Percentiles rank a stretch among this genome's conserved stretches.
phyloP scores from a whole-genome alignment of 352 stramenopile species.

The Globisporangium cederbergense region DNA sequence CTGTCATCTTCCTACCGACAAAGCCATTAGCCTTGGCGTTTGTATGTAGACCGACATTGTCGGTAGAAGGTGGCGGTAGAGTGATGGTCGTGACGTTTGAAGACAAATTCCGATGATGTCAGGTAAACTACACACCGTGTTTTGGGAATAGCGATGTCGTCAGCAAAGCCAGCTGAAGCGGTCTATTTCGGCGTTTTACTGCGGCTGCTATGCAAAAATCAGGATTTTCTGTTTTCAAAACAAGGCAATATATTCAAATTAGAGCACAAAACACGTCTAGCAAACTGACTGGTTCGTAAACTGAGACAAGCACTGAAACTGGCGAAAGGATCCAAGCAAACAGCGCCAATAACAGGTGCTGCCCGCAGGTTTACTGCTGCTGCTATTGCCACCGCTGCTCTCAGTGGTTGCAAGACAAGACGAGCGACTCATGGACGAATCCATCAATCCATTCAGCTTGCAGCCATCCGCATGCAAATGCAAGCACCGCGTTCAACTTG shows the following conservation, averaged over 20 bases:
- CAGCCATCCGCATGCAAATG: not conserved
- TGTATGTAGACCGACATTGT: slow-evolving; percentile 3
- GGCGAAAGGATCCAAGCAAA: slow-evolving; percentile 1
- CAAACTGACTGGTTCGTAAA: not conserved
- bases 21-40: not conserved
- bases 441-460: not conserved
- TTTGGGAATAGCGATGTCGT: not conserved
- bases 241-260: not conserved
- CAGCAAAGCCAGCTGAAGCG: not conserved
- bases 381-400: not conserved
- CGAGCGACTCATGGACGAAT: not conserved
- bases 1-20: slow-evolving; percentile 1
- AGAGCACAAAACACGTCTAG: not conserved
- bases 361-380: not conserved
- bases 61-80: not conserved
- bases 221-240: not conserved
- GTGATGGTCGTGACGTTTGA: slow-evolving; percentile 4
- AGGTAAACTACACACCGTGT: not conserved
- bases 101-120: slow-evolving; percentile 2
- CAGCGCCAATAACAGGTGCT: not conserved
- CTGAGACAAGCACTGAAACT: slow-evolving; percentile 2
- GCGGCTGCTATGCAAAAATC: not conserved
- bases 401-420: not conserved
- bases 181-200: not conserved
- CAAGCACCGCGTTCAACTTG: not conserved